A percentile compares a stretch with the other conserved stretches of the same genome.
These are phyloP conservation scores for Trichophaea hybrida DNA, from an alignment of 2,329 filamentous ascomycete genomes.

Conservation along the genomic window DNA sequence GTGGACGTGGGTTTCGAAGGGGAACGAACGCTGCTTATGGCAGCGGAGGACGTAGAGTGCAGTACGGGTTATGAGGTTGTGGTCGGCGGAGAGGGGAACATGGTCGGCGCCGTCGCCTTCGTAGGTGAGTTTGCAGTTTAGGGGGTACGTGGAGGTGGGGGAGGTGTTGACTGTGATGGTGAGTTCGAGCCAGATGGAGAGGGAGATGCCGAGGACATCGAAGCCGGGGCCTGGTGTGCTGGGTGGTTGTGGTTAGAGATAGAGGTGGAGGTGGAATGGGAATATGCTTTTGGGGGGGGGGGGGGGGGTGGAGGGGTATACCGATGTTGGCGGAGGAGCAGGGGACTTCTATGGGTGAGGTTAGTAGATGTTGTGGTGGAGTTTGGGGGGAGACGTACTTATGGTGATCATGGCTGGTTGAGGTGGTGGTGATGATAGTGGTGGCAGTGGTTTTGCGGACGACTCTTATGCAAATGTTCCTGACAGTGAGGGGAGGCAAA, in stretches of 20 bases:
- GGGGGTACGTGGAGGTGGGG: conserved; percentile 42
- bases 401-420: conserved; percentile 24
- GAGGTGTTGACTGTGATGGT: conserved; percentile 59
- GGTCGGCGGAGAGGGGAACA: conserved; percentile 69
- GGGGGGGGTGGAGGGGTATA: conserved; percentile 22
- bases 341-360: conserved; percentile 50
- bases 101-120: conserved; percentile 60
- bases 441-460: not conserved
- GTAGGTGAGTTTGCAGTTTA: conserved; percentile 85
- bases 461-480: not conserved
- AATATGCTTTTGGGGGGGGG: conserved; percentile 1
- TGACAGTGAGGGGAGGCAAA: not conserved
- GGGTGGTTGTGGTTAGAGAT: conserved; percentile 5
- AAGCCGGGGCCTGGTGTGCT: conserved; percentile 57
- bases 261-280: not conserved
- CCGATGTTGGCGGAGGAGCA: conserved; percentile 95
- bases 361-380: conserved; percentile 1
- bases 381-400: conserved; percentile 15
- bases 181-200: conserved; percentile 87
- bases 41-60: conserved; percentile 90
- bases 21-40: conserved; percentile 74
- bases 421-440: not conserved
- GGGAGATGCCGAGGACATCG: conserved; percentile 88
- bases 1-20: conserved; percentile 74
- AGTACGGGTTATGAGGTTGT: conserved; percentile 85